Evolutionary conservation across 192 early-diverging fungal species (phyloP).

Genomic region (Dimargaris cristalligena): DNA sequence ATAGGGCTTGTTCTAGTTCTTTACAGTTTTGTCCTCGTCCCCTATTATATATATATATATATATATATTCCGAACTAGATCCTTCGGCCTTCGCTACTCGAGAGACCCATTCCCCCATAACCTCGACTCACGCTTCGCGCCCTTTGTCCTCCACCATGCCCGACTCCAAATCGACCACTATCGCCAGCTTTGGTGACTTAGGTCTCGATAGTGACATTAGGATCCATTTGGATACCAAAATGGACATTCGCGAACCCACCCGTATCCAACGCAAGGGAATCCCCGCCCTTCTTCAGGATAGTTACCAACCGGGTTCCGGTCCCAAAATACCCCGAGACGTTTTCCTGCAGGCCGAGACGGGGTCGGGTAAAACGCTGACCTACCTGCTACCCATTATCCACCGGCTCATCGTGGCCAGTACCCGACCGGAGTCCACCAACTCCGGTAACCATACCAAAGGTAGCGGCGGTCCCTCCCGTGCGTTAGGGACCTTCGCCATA

Average conservation of each 20-base stretch:
- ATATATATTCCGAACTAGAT: not conserved
- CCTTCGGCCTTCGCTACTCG: too few relatives aligned
- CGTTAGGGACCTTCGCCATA: constrained; percentile 76
- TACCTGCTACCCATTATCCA: constrained; percentile 89
- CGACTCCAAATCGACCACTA: not conserved
- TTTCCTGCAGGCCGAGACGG: constrained; percentile 88
- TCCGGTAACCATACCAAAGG: constrained; percentile 14
- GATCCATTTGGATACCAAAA: constrained; percentile 46
- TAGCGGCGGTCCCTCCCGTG: constrained; percentile 35
- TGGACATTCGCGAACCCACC: constrained; percentile 67
- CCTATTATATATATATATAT: not conserved
- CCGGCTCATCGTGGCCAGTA: constrained; percentile 53
- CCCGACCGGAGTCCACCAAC: constrained; percentile 13
- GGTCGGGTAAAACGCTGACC: constrained; percentile 93
- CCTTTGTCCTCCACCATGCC: not conserved
- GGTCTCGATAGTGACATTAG: constrained; percentile 59
- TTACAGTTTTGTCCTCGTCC: not conserved
- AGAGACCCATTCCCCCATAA: not conserved
- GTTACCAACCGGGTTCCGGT: constrained; percentile 24
- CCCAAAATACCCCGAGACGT: constrained; percentile 43
- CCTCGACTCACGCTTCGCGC: not conserved
- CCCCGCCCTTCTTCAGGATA: constrained; percentile 42
- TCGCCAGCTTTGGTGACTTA: constrained; percentile 47
- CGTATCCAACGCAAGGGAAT: constrained; percentile 77
- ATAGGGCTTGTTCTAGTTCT: not conserved